These are phyloP conservation scores for Penicillium sclerotigenum DNA, from an alignment of 2,329 filamentous ascomycete genomes.

Conservation along the genomic window DNA sequence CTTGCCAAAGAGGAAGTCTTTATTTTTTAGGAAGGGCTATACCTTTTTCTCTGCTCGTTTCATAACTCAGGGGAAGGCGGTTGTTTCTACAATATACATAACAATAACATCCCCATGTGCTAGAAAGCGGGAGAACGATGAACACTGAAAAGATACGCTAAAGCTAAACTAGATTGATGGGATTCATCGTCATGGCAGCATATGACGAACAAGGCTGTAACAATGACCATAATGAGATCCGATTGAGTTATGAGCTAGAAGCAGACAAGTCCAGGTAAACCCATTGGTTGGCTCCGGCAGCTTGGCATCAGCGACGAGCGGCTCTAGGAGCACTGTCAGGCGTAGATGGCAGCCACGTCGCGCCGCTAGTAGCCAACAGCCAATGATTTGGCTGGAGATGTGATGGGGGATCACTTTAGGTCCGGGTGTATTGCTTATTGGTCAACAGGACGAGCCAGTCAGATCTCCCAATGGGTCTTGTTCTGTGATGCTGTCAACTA, in stretches of 20 bases:
- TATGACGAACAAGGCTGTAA: background rate
- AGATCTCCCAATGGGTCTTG: background rate
- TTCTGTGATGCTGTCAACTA: background rate
- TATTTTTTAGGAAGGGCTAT: too few relatives aligned
- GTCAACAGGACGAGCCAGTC: slow-evolving; percentile 4
- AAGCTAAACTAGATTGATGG: background rate
- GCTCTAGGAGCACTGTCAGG: slow-evolving; percentile 22
- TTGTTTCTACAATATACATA: background rate
- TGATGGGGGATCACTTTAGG: slow-evolving; percentile 15
- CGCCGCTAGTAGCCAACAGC: slow-evolving; percentile 13
- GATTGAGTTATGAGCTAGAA: background rate
- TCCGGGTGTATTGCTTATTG: slow-evolving; percentile 14
- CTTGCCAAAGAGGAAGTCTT: too few relatives aligned
- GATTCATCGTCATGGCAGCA: background rate
- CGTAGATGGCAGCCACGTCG: slow-evolving; percentile 12
- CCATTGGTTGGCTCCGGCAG: slow-evolving; percentile 11
- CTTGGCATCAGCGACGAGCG: slow-evolving; percentile 23
- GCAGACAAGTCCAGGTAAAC: background rate
- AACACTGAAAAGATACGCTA: background rate
- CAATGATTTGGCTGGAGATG: slow-evolving; percentile 20
- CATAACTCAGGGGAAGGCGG: background rate
- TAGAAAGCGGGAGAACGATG: background rate
- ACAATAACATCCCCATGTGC: too few relatives aligned
- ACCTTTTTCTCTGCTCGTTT: background rate
- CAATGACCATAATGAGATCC: background rate